Evolutionary conservation across 495 filamentous ascomycete species (phyloP).

Genomic region (Neurospora terricola): DNA sequence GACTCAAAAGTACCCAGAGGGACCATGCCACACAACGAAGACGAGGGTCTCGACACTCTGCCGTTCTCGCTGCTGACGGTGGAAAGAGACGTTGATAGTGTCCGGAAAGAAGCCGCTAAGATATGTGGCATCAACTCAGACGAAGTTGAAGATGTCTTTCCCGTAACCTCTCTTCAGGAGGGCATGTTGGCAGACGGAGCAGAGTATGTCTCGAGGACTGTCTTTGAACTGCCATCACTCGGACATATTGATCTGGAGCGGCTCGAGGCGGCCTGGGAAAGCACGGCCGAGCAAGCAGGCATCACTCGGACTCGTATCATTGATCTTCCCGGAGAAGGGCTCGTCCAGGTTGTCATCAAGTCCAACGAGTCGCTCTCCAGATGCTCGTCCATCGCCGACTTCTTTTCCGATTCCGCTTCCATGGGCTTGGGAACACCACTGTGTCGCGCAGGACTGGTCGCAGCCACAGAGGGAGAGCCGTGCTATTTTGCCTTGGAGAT

Average conservation of each 20-base stretch:
- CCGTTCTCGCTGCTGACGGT: slow-evolving; percentile 30
- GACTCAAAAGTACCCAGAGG: neutral
- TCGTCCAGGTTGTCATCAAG: slow-evolving; percentile 8
- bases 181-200: slow-evolving; percentile 13
- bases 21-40: neutral
- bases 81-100: neutral
- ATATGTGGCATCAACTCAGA: slow-evolving; percentile 34
- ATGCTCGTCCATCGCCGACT: neutral
- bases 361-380: neutral
- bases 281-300: slow-evolving; percentile 14
- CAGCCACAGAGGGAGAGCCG: neutral
- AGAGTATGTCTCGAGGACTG: slow-evolving; percentile 32
- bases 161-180: slow-evolving; percentile 47
- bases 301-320: slow-evolving; percentile 63
- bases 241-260: slow-evolving; percentile 26
- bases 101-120: slow-evolving; percentile 3
- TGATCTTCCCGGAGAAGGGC: slow-evolving; percentile 5
- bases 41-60: slow-evolving; percentile 8
- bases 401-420: neutral
- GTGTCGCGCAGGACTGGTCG: neutral
- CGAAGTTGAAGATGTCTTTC: slow-evolving; percentile 47
- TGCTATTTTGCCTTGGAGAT: slow-evolving; percentile 42
- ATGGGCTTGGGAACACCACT: neutral
- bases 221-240: slow-evolving; percentile 28
- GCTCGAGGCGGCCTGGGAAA: slow-evolving; percentile 41